Base-by-base conservation (phyloP, 2,329 filamentous ascomycete genomes). In the Thelonectria discophora region DNA sequence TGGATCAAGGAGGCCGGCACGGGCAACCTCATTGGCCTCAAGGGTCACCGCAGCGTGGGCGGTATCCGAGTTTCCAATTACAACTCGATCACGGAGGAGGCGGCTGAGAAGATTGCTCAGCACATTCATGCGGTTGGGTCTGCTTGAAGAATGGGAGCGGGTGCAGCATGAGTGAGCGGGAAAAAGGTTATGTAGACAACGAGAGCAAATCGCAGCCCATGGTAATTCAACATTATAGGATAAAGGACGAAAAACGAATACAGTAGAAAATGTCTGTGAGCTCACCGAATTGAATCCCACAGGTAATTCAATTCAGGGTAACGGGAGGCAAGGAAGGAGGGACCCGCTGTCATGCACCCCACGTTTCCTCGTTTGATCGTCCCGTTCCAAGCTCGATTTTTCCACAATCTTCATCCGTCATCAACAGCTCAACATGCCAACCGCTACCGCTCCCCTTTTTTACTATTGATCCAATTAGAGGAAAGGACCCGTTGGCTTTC, bases 1-100 rank as follows among this genome's bases (percentile, higher is more conserved):
- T 98, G 98, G 79, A 77, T 98, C 47, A 85, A 89, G 62, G 87
- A 90, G 49, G 90, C 88, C 1, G 86, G 90, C 62, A 85, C 86
- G 62, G 82, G 81, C 55, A 88, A 90, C 0, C 80, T 97, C 21
- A 87, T 88, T 24, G 94, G 93, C 0, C 81, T 97, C 45, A 97
- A 97, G 81, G 94, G 94, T 0, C 94, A 98, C 76, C 86, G 94
- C 63, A 91, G 86, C 62, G 90, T 98, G 3, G 63, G 66, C 9
- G 66, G 69, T 8, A 94, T 97, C 63, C 86, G 94, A 13, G 90
- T 90, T 18, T 91, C 87, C 77, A 97, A 95, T 75, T 98, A 97
- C 80, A 97, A 97, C 78, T 90, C 92, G 2, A 89, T 97, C 43
- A 77, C 90, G 0, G 73, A 90, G 0, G 84, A 86, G 42, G 89